Evolutionary conservation across 2,329 filamentous ascomycete species (phyloP).

Genomic region (Cytospora paraplurivora): DNA sequence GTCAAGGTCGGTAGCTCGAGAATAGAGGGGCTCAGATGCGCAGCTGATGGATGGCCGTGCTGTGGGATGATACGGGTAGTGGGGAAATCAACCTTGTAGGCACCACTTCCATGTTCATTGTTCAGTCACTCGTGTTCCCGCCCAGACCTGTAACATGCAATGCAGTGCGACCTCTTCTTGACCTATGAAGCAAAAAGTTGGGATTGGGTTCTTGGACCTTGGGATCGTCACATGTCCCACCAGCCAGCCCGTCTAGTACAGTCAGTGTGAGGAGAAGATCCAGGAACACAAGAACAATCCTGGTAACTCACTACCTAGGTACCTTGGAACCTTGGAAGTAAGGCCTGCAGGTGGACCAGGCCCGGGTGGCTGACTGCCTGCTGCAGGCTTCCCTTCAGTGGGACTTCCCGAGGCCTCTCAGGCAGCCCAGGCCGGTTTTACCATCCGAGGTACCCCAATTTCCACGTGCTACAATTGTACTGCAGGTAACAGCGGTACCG

Average conservation of each 20-base stretch:
- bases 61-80: constrained; percentile 7
- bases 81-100: background rate
- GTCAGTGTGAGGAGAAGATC: background rate
- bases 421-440: background rate
- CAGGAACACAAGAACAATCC: background rate
- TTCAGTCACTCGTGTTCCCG: too few species aligned
- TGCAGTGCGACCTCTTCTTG: background rate
- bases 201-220: background rate
- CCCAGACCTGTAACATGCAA: too few species aligned
- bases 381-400: too few species aligned
- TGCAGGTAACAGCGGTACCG: background rate
- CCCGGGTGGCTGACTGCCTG: too few species aligned
- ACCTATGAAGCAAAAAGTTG: background rate
- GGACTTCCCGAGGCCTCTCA: too few species aligned
- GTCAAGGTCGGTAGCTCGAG: constrained; percentile 13
- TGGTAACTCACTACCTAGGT: background rate
- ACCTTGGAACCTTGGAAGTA: background rate
- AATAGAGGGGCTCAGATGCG: constrained; percentile 7
- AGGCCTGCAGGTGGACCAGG: too few species aligned
- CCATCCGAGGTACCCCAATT: background rate
- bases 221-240: constrained; percentile 1
- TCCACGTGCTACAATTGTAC: background rate
- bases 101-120: background rate
- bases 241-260: background rate
- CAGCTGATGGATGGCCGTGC: constrained; percentile 8